Conservation (phyloP, 139 green algal genomes). For the Picochlorum sp. region DNA sequence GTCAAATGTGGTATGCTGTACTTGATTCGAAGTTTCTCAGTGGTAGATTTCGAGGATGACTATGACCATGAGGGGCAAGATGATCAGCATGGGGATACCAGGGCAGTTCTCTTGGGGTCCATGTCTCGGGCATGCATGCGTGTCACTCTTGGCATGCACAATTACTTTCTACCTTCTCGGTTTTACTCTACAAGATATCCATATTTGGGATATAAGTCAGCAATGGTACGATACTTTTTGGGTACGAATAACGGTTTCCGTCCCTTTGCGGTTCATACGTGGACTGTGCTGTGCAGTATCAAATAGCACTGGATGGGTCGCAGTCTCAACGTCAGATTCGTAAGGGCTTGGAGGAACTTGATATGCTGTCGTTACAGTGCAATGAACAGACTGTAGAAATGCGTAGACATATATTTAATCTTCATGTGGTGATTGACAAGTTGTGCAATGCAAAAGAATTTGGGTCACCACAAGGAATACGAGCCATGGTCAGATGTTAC, state of each 20-base stretch:
- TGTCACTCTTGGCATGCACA: slow-evolving; percentile 22
- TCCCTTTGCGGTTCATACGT: background rate
- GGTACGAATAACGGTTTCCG: background rate
- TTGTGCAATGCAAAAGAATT: slow-evolving; percentile 52
- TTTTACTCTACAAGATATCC: slow-evolving; percentile 49
- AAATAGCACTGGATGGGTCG: slow-evolving; percentile 28
- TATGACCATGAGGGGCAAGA: background rate
- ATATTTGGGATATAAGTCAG: slow-evolving; percentile 26
- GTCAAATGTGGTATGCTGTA: slow-evolving; percentile 37
- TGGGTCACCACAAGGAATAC: slow-evolving; percentile 30
- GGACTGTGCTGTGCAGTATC: background rate
- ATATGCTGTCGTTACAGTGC: background rate
- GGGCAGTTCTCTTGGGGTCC: background rate
- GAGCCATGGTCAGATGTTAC: slow-evolving; percentile 29
- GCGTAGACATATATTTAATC: slow-evolving; percentile 6
- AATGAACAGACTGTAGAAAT: background rate
- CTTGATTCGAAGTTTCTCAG: slow-evolving; percentile 36
- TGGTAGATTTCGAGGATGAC: slow-evolving; percentile 11
- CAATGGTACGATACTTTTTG: slow-evolving; percentile 28
- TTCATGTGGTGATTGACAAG: slow-evolving; percentile 30
- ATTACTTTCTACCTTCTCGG: slow-evolving; percentile 37
- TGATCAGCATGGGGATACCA: background rate
- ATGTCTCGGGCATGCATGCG: background rate
- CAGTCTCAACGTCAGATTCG: background rate
- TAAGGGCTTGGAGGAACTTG: slow-evolving; percentile 3